Evolutionary conservation across 1,139 yeast species (phyloP), one percentile per base, ranked within the genome.

Genomic region (Lodderomyces pseudojiufengensis): DNA sequence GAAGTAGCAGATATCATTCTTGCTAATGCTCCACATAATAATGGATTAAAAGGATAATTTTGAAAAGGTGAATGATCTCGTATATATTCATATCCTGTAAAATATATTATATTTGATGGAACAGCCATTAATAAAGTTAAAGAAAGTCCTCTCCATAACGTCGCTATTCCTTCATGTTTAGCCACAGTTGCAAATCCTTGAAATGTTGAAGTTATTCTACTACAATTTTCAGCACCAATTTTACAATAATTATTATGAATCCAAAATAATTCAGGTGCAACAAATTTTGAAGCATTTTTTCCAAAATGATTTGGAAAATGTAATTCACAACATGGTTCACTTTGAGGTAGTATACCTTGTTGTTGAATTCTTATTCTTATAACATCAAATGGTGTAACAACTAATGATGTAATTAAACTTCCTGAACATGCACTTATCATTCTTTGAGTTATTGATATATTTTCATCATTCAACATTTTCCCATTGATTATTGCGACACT

Each of bases 381-480:
- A 31, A 92, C 97, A 55, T 92, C 98, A 57, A 92, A 83, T 1
- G 98, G 98, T 1, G 97, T 92, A 24, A 90, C 84, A 36, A 81
- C 79, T 32, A 87, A 51, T 0, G 97, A 87, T 1, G 97, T 92
- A 26, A 88, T 57, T n/a, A 92, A 57, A 1, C 97, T 85, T 3
- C 98, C 98, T 33, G 84, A 74, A 51, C 95, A 84, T 0, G 97
- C 97, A 43, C 96, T 84, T 27, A 85, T 59, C 94, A 88, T 87
- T 38, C 90, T 61, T 54, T 87, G 88, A 2, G 60, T 44, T 16
- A 77, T 54, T 8, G 84, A 65, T 36, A 79, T 68, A 24, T 63
- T 56, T 15, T 36, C 38, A 22, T 36, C 52, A 23, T 29, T 22
- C n/a, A 24, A 16, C 9, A 29, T 18, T 13, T 10, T 27, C 16